phyloP scores from a whole-genome alignment of 805 yeast genomes.

The Alloascoidea hylecoeti region DNA sequence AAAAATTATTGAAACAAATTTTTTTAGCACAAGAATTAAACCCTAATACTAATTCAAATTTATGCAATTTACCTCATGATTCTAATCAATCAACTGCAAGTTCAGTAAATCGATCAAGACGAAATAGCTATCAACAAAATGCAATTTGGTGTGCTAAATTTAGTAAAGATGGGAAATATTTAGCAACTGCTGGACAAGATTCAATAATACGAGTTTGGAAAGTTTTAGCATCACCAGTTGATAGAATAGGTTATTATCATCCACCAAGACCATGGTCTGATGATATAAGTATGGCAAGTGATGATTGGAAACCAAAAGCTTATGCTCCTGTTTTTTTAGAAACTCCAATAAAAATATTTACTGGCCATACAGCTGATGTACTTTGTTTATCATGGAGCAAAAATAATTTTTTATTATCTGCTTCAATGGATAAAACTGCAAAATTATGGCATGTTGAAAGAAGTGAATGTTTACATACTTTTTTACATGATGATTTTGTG shows the following conservation, averaged over 20 bases:
- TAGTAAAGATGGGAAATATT: constrained; percentile 63
- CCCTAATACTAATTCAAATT: neutral
- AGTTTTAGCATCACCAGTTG: constrained; percentile 60
- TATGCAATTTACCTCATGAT: neutral
- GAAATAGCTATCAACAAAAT: neutral
- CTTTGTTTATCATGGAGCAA: constrained; percentile 81
- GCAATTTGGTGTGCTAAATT: constrained; percentile 70
- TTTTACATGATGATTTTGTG: constrained; percentile 68
- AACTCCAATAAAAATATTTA: constrained; percentile 41
- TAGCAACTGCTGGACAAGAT: constrained; percentile 80
- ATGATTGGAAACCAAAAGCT: constrained; percentile 2
- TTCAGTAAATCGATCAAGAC: neutral
- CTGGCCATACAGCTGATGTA: constrained; percentile 62
- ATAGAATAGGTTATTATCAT: constrained; percentile 26
- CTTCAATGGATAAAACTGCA: constrained; percentile 78
- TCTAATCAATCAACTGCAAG: neutral
- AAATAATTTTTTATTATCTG: constrained; percentile 64
- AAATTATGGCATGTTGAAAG: constrained; percentile 78
- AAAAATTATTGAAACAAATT: neutral
- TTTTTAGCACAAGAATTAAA: constrained; percentile 1
- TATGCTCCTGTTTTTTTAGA: constrained; percentile 74
- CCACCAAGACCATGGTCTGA: neutral
- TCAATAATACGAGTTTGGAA: constrained; percentile 61
- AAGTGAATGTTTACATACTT: constrained; percentile 43
- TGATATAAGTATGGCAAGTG: neutral